Evolutionary conservation across 768 basidiomycete genomes (phyloP), one percentile per base, ranked within the genome.

Genomic region (Kwoniella botswanensis): DNA sequence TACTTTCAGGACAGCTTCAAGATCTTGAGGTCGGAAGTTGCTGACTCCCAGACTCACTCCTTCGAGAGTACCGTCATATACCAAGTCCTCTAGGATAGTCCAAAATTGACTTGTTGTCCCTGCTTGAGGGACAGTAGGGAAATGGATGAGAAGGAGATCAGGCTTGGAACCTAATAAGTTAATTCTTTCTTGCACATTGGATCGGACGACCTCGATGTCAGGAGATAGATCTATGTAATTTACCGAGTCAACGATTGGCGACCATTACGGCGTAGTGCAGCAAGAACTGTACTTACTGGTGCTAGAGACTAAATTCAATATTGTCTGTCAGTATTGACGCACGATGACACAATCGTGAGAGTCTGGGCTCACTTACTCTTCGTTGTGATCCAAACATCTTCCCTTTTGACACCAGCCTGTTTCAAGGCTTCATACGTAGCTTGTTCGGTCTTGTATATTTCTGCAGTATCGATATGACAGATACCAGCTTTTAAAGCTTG

Each of bases 101-200:
- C 70, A 83, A 67, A 70, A 72, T 2, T 74, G 67, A 1, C 71
- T 80, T 12, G 83, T 72, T 61, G 78, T 76, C 41, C 82, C 82
- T 26, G 71, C 57, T 29, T 80, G 65, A 24, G 74, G 63, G 0
- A 82, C 79, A 61, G 71, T 75, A 15, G 80, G 82, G 71, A 79
- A 79, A 76, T 84, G 83, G 17, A 84, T 73, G 22, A 84, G 75
- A 29, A 80, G 65, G 15, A 84, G 73, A 65, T 82, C 72, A 52
- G 82, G 82, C 29, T 74, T 71, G 29, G 65, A 66, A 17, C 74
- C 73, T 57, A 82, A 75, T 11, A 68, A 54, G 5, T 67, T 9
- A 68, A 80, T 50, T 7, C 74, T 67, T 17, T 71, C 67, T 6
- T 62, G 46, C 57, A 82, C 78, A 24, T 65, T 70, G 3, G 52